A percentile compares a stretch with the other conserved stretches of the same genome.
These are phyloP conservation scores for Lavandula angustifolia DNA, from an alignment of 257 asterid species.

Conservation along the genomic window DNA sequence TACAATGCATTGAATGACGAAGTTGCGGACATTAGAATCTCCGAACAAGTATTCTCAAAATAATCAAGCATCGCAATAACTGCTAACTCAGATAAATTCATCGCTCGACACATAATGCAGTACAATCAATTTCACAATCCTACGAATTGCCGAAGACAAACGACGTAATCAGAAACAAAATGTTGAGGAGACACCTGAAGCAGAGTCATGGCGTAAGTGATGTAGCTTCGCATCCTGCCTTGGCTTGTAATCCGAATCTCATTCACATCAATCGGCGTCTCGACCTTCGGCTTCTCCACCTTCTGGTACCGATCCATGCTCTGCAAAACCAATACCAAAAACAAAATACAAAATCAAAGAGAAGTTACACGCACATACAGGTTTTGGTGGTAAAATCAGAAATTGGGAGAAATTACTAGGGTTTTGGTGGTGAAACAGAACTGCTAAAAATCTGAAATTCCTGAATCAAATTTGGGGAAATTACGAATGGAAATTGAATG, in stretches of 20 bases:
- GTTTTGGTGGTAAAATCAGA: too few species aligned
- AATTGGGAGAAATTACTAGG: constrained; percentile 1
- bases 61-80: not conserved
- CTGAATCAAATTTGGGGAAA: not conserved
- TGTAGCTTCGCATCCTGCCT: constrained; percentile 72
- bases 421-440: constrained; percentile 21
- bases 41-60: not conserved
- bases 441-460: constrained; percentile 35
- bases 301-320: constrained; percentile 82
- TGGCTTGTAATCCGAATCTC: constrained; percentile 72
- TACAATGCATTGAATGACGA: constrained; percentile 29
- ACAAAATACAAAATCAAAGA: not conserved
- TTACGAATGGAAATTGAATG: not conserved
- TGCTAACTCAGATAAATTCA: too few species aligned
- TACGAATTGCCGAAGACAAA: not conserved
- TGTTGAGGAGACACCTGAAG: constrained; percentile 48
- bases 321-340: constrained; percentile 24
- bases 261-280: constrained; percentile 58
- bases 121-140: not conserved
- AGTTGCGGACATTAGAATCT: not conserved
- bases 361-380: not conserved
- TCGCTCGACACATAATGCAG: not conserved
- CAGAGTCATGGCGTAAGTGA: constrained; percentile 65
- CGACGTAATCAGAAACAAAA: not conserved
- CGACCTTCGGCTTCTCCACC: constrained; percentile 66